Percentiles rank a stretch among this genome's conserved stretches.
phyloP scores from a whole-genome alignment of 306 rosid genomes.

The Casuarina cunninghamiana region DNA sequence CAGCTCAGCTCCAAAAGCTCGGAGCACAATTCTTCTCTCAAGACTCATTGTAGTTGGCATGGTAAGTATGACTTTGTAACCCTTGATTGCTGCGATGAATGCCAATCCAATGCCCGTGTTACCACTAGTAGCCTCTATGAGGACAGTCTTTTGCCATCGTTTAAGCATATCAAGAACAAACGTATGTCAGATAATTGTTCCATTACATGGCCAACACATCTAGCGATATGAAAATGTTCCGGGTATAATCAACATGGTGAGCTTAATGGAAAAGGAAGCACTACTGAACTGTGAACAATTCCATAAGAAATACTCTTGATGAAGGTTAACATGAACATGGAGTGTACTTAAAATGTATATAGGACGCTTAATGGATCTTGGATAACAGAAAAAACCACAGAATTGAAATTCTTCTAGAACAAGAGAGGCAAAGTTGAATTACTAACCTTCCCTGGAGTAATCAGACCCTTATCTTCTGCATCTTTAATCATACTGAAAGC shows the following conservation, averaged over 20 bases:
- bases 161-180: constrained; percentile 27
- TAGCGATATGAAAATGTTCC: background rate
- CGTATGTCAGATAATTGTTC: constrained; percentile 1
- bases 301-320: background rate
- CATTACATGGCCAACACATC: constrained; percentile 13
- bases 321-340: background rate
- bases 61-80: constrained; percentile 21
- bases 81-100: constrained; percentile 66
- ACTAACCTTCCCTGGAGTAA: constrained; percentile 82
- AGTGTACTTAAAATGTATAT: background rate
- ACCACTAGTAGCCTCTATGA: constrained; percentile 78
- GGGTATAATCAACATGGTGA: background rate
- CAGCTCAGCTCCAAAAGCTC: constrained; percentile 86
- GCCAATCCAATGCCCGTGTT: constrained; percentile 94
- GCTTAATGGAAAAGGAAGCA: background rate
- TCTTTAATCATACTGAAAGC: constrained; percentile 84
- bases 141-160: constrained; percentile 52
- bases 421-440: background rate
- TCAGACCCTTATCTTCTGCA: constrained; percentile 78
- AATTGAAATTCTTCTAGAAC: background rate
- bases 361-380: background rate
- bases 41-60: constrained; percentile 36
- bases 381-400: background rate
- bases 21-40: constrained; percentile 67
- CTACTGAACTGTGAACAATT: background rate